phyloP scores from a whole-genome alignment of 148 eudicot genomes.

The Vaccinium darrowii region DNA sequence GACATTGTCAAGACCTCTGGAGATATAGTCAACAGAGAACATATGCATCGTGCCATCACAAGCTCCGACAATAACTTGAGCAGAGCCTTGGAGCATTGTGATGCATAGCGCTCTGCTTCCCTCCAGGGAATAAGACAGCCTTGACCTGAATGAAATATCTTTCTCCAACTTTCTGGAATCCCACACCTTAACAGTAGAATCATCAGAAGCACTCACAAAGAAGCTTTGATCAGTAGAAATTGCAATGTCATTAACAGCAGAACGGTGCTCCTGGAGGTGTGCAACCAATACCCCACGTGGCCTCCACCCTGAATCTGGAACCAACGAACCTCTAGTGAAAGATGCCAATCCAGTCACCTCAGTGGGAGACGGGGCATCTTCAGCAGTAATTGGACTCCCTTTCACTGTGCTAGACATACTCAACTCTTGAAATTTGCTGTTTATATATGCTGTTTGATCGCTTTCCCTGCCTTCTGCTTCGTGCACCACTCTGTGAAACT shows the following conservation, averaged over 20 bases:
- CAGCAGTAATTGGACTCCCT: conserved; percentile 47
- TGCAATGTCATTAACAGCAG: conserved; percentile 91
- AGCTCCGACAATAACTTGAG: conserved; percentile 85
- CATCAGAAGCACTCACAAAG: conserved; percentile 95
- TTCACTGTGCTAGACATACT: conserved; percentile 49
- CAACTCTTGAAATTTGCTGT: conserved; percentile 67
- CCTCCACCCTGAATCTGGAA: conserved; percentile 95
- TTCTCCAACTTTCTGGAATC: conserved; percentile 93
- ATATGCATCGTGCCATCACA: conserved; percentile 83
- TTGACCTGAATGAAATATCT: conserved; percentile 95
- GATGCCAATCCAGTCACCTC: conserved; percentile 56
- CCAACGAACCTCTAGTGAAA: conserved; percentile 52
- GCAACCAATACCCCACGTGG: conserved; percentile 99
- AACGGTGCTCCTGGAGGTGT: conserved; percentile 93
- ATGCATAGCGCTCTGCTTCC: conserved; percentile 82
- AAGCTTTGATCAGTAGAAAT: conserved; percentile 82
- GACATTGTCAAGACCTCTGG: conserved; percentile 82
- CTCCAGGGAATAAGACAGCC: conserved; percentile 81
- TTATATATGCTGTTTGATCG: conserved; percentile 53
- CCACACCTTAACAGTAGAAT: conserved; percentile 97
- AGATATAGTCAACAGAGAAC: conserved; percentile 86
- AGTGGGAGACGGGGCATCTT: conserved; percentile 44
- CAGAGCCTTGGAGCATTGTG: conserved; percentile 71
- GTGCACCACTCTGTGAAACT: conserved; percentile 89
- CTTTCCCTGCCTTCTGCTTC: conserved; percentile 79